phyloP scores from a whole-genome alignment of 2,329 filamentous ascomycete species.

The Colletotrichum sp. region DNA sequence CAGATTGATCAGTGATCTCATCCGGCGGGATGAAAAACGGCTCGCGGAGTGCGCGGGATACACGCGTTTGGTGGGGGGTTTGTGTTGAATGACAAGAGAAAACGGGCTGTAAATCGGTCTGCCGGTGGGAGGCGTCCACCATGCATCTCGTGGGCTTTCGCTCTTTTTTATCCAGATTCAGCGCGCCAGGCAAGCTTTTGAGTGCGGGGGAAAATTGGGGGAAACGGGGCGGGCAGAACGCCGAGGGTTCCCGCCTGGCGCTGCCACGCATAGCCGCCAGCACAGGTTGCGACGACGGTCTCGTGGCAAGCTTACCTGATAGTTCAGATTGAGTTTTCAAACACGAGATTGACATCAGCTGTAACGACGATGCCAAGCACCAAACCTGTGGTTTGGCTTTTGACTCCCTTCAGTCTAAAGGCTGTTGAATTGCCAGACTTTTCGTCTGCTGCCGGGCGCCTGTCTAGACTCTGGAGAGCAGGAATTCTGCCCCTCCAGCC shows the following conservation, averaged over 20 bases:
- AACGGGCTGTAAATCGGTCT: not conserved
- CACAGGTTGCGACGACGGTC: not conserved
- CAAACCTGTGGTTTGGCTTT: not conserved
- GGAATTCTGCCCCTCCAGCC: not conserved
- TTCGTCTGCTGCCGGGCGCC: not conserved
- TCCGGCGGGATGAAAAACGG: not conserved
- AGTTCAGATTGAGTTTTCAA: not conserved
- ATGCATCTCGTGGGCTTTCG: not conserved
- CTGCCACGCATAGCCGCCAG: not conserved
- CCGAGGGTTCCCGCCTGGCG: not conserved
- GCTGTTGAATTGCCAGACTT: not conserved
- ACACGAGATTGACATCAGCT: not conserved
- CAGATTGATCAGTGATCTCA: not conserved
- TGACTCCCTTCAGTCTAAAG: not conserved
- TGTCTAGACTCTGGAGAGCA: not conserved
- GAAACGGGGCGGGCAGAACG: not conserved
- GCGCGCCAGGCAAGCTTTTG: not conserved
- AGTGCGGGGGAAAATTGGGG: not conserved
- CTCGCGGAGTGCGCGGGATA: not conserved
- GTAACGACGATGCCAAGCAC: not conserved
- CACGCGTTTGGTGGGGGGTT: not conserved
- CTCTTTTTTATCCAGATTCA: not conserved
- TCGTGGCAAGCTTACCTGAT: not conserved
- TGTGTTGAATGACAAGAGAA: not conserved
- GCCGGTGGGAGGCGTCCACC: not conserved